Evolutionary conservation across 139 green algal genomes (phyloP), one percentile per base, ranked within the genome.

Genomic region (Coelastrella sp.): DNA sequence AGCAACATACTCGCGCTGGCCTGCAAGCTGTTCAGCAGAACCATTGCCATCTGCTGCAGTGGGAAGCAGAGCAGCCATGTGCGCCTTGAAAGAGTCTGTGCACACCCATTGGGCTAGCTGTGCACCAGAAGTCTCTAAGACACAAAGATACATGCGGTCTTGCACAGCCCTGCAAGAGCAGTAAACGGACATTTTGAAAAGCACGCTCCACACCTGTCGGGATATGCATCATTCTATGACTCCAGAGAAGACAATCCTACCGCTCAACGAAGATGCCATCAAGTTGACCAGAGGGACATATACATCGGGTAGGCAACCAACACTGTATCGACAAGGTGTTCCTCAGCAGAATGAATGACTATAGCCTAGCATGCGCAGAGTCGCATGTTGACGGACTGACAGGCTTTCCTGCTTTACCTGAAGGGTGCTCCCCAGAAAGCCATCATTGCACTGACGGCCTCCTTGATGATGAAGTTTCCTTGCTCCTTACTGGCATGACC

Each of bases 391-490:
- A n/a, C n/a, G n/a, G n/a, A n/a, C n/a, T n/a, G n/a, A n/a, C n/a
- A n/a, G n/a, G n/a, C n/a, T n/a, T n/a, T n/a, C n/a, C 53, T 32
- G 11, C 45, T 87, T 81, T 21, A 82, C 75, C 87, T 89, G 88
- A 97, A 96, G 59, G 94, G 93, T 6, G 92, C 78, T 38, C 81
- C 86, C 94, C 94, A 98, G 37, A 89, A 89, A 43, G 67, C 75
- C 90, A 96, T 93, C 77, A 94, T 92, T 37, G 91, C 91, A 25
- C 86, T 87, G 11, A 97, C 90, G 15, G 94, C 94, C 83, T 97
- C 94, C 91, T 96, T 97, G 51, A 98, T 94, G 66, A 96, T 94
- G 85, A 95, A 92, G 89, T 97, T 97, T 77, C 93, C 94, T 87
- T 96, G 93, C 89, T 97, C 94, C 67, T 88, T 90, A 82, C 86